Conservation (phyloP, 2,329 filamentous ascomycete species). For the Blastomyces emzantsi region DNA sequence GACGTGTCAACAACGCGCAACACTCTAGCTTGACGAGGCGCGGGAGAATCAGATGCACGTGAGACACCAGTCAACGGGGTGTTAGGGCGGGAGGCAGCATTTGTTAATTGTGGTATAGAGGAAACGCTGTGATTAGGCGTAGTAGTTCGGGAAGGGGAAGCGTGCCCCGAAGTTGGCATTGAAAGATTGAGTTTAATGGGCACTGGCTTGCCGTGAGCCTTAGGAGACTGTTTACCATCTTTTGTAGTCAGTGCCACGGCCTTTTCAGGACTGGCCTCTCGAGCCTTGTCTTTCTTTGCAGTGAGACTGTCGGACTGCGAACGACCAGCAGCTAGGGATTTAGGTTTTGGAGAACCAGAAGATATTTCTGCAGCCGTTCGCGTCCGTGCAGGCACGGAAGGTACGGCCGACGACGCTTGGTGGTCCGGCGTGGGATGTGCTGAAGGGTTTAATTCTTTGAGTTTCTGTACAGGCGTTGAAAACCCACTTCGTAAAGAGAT, state of each 20-base stretch:
- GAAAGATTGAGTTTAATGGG: constrained; percentile 30
- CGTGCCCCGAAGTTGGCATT: constrained; percentile 14
- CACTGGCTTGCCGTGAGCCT: constrained; percentile 22
- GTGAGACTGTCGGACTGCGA: constrained; percentile 15
- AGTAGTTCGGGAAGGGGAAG: constrained; percentile 21
- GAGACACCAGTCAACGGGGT: constrained; percentile 36
- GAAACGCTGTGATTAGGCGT: constrained; percentile 18
- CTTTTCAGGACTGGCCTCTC: constrained; percentile 4
- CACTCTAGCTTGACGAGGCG: constrained; percentile 40
- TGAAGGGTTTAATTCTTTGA: constrained; percentile 19
- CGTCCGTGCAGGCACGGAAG: constrained; percentile 19
- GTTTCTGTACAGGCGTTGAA: constrained; percentile 25
- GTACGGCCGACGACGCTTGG: constrained; percentile 18
- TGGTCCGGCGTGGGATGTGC: constrained; percentile 24
- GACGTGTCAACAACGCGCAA: constrained; percentile 50
- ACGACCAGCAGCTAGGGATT: constrained; percentile 17
- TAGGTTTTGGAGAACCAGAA: constrained; percentile 34
- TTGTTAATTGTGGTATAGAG: constrained; percentile 16
- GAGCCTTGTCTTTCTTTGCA: constrained; percentile 2
- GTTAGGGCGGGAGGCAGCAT: constrained; percentile 41
- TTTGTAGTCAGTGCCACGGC: background rate
- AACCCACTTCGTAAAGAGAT: constrained; percentile 17
- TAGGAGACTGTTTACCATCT: background rate
- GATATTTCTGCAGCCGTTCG: constrained; percentile 33
- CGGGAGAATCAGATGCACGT: constrained; percentile 32